These are phyloP conservation scores for Sarocladium oryzae DNA, from an alignment of 2,329 filamentous ascomycete species.

Conservation along the genomic window DNA sequence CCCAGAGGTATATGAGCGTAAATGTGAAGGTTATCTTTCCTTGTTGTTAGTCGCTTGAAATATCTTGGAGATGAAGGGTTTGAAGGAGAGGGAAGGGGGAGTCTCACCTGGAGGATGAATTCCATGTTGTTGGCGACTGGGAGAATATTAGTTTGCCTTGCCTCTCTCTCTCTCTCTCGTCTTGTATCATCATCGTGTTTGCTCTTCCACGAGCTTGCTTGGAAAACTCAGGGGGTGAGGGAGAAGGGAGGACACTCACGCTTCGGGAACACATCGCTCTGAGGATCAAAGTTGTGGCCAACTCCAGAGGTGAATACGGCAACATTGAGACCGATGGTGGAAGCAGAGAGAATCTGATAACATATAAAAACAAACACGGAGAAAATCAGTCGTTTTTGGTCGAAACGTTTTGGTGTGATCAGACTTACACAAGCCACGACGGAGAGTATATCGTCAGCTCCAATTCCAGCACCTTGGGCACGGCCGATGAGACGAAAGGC, in stretches of 20 bases:
- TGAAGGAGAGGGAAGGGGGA: no score
- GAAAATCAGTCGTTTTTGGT: slow-evolving; percentile 1
- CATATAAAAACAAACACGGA: no score
- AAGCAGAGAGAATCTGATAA: slow-evolving; percentile 12
- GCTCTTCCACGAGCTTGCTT: no score
- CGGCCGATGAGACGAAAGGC: slow-evolving; percentile 12
- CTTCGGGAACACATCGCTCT: slow-evolving; percentile 12
- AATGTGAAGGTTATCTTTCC: slow-evolving; percentile 15
- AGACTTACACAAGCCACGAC: slow-evolving; percentile 13
- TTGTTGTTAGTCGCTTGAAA: not conserved
- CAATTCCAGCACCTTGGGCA: slow-evolving; percentile 11
- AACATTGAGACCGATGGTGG: slow-evolving; percentile 12
- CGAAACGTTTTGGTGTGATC: no score
- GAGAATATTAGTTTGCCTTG: no score
- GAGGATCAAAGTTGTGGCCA: slow-evolving; percentile 13
- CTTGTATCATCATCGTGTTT: no score
- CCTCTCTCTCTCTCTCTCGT: no score
- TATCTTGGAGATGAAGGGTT: no score
- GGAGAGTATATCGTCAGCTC: slow-evolving; percentile 13
- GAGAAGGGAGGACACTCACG: slow-evolving; percentile 7
- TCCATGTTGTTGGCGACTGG: slow-evolving; percentile 13
- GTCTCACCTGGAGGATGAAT: slow-evolving; percentile 12
- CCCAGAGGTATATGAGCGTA: slow-evolving; percentile 16
- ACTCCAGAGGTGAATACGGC: slow-evolving; percentile 15
- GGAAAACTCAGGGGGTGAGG: no score